Conservation (phyloP, 73 alveolate species). For the Paramecium biaurelia region DNA sequence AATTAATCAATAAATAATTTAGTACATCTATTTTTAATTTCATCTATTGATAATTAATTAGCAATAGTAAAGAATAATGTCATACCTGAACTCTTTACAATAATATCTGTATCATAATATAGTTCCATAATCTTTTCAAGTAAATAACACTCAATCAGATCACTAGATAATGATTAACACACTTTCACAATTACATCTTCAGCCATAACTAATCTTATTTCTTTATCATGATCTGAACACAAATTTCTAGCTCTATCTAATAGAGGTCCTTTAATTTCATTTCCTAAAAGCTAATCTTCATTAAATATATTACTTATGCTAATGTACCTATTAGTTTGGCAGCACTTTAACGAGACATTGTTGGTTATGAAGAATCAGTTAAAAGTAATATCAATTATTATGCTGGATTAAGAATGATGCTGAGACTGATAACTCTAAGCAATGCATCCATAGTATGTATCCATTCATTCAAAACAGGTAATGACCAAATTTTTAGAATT, state of each 20-base stretch:
- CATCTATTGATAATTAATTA: slow-evolving; percentile 46
- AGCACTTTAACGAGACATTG: slow-evolving; percentile 50
- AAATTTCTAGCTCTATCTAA: slow-evolving; percentile 62
- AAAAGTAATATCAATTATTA: slow-evolving; percentile 21
- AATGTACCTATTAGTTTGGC: slow-evolving; percentile 46
- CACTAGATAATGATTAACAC: slow-evolving; percentile 7
- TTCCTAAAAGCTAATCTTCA: not conserved
- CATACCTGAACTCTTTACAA: slow-evolving; percentile 51
- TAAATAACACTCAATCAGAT: slow-evolving; percentile 39
- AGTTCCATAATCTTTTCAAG: slow-evolving; percentile 53
- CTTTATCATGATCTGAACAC: slow-evolving; percentile 58
- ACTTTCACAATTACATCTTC: slow-evolving; percentile 42
- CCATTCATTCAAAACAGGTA: slow-evolving; percentile 61
- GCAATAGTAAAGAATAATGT: slow-evolving; percentile 47
- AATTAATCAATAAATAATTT: slow-evolving; percentile 57
- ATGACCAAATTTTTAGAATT: slow-evolving; percentile 58
- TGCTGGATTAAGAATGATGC: not conserved
- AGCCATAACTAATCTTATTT: slow-evolving; percentile 54
- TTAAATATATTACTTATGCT: not conserved
- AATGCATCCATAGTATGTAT: not conserved
- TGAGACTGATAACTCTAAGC: not conserved
- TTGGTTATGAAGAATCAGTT: slow-evolving; percentile 61
- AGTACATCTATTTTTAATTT: slow-evolving; percentile 47
- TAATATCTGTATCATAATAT: slow-evolving; percentile 54
- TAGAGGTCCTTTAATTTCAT: slow-evolving; percentile 41